Evolutionary conservation across 163 green algal genomes (phyloP).

Genomic region (Scenedesmus sp.): DNA sequence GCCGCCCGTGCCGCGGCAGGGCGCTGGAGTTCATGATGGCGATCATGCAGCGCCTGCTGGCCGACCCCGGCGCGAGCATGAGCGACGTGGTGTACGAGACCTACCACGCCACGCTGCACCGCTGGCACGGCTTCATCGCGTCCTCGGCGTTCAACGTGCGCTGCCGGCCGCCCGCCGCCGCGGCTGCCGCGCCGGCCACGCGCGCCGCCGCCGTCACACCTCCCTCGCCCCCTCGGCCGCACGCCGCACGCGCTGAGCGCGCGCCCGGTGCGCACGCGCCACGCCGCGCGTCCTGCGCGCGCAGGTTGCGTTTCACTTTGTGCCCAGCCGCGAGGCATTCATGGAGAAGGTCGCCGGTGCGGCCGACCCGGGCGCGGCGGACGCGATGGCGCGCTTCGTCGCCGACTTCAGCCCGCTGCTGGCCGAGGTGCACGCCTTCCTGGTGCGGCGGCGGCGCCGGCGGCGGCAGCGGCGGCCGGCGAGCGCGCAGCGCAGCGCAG

Average conservation of each 20-base stretch:
- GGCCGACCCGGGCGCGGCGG: slow-evolving; percentile 23
- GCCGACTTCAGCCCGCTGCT: slow-evolving; percentile 62
- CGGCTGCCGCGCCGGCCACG: no score
- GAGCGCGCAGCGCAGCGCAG: neutral
- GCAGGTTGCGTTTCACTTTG: slow-evolving; percentile 67
- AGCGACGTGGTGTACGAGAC: slow-evolving; percentile 63
- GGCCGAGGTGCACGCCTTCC: slow-evolving; percentile 65
- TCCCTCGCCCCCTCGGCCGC: no score
- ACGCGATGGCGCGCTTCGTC: slow-evolving; percentile 64
- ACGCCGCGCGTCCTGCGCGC: no score
- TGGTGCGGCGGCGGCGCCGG: slow-evolving; percentile 43
- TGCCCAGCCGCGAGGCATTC: slow-evolving; percentile 69
- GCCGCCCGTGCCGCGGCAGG: slow-evolving; percentile 59
- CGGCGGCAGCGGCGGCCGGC: neutral
- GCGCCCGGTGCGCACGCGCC: no score
- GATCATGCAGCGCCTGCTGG: slow-evolving; percentile 65
- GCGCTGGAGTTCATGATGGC: slow-evolving; percentile 83
- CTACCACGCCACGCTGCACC: slow-evolving; percentile 67
- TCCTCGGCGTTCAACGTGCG: slow-evolving; percentile 42
- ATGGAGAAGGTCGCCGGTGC: slow-evolving; percentile 62
- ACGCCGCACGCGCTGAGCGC: no score
- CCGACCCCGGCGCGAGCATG: slow-evolving; percentile 53
- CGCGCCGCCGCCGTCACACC: no score
- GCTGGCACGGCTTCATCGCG: slow-evolving; percentile 42
- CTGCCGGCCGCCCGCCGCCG: neutral